These are phyloP conservation scores for Ogataea naganishii DNA, from an alignment of 805 yeast species.

Conservation along the genomic window DNA sequence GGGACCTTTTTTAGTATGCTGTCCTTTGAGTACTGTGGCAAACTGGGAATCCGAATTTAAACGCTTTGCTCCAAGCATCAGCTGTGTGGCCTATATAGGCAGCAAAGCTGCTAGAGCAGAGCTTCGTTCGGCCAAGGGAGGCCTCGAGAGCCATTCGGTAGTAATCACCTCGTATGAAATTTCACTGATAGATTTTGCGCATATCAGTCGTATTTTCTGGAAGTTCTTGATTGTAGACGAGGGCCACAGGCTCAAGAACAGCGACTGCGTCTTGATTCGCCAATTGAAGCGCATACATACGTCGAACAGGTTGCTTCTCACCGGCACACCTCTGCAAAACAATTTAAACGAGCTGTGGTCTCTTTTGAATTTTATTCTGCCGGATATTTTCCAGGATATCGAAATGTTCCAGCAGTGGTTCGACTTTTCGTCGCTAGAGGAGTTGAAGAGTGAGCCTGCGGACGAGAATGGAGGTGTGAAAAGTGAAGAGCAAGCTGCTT, in stretches of 20 bases:
- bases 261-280: slow-evolving; percentile 65
- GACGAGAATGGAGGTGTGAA: slow-evolving; percentile 8
- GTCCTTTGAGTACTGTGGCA: slow-evolving; percentile 76
- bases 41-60: slow-evolving; percentile 76
- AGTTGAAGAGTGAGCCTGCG: slow-evolving; percentile 21
- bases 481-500: slow-evolving; percentile 32
- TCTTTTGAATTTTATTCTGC: slow-evolving; percentile 78
- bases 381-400: slow-evolving; percentile 87
- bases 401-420: slow-evolving; percentile 92
- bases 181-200: slow-evolving; percentile 57
- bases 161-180: slow-evolving; percentile 80
- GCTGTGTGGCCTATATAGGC: slow-evolving; percentile 60
- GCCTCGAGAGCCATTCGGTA: slow-evolving; percentile 32
- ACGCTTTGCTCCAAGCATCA: slow-evolving; percentile 64
- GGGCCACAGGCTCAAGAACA: slow-evolving; percentile 87
- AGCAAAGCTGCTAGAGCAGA: slow-evolving; percentile 43
- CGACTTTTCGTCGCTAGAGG: slow-evolving; percentile 59
- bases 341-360: slow-evolving; percentile 91
- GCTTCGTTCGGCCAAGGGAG: slow-evolving; percentile 22
- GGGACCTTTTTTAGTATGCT: slow-evolving; percentile 74
- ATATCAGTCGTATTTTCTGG: slow-evolving; percentile 54
- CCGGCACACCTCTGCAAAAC: slow-evolving; percentile 97
- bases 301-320: slow-evolving; percentile 66
- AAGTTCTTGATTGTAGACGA: slow-evolving; percentile 87
- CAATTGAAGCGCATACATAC: slow-evolving; percentile 62